Evolutionary conservation across 805 yeast species (phyloP), one percentile per base, ranked within the genome.

Genomic region (Peterozyma xylosa): DNA sequence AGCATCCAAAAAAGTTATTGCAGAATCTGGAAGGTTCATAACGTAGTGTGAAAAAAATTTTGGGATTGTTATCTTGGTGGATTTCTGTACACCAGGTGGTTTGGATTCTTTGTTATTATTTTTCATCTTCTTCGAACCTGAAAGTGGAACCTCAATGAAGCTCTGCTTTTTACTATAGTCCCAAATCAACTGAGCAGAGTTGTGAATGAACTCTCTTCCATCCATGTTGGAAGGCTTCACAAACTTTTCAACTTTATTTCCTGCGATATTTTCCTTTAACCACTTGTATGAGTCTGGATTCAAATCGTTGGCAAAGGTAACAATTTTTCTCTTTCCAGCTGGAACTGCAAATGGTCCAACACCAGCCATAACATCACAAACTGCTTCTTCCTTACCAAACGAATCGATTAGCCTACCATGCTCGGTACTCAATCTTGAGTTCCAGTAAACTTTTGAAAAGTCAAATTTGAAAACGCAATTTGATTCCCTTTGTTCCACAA

Each of bases 321-420:
- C 59, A 10, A 81, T 84, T 13, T 75, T 74, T 48, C 83, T 86
- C 60, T 84, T 88, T 11, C 90, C 98, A 0, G 97, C 96, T 0
- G 99, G 99, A 1, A 93, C 78, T 1, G 95, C 91, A 67, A 95
- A 93, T 4, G 99, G 99, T 0, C 99, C 99, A 2, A 93, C 98
- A 39, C 99, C 99, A 1, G 96, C 98, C 78, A 95, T 86, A 0
- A 89, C 97, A 66, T 93, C 99, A 54, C 88, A 87, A 0, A 95
- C 85, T 6, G 88, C 85, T 47, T 83, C 84, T 9, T 84, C 83
- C 3, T 76, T 69, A 53, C 86, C 83, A 46, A 68, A 70, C 34
- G 64, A 57, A 1, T 64, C 58, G 3, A 93, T 82, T 37, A 93
- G 64, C 47, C 98, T 70, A 39, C 80, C 91, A 61, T 93, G 99